Base-by-base conservation (phyloP, 2,329 filamentous ascomycete genomes). In the Exserohilum rostratum region DNA sequence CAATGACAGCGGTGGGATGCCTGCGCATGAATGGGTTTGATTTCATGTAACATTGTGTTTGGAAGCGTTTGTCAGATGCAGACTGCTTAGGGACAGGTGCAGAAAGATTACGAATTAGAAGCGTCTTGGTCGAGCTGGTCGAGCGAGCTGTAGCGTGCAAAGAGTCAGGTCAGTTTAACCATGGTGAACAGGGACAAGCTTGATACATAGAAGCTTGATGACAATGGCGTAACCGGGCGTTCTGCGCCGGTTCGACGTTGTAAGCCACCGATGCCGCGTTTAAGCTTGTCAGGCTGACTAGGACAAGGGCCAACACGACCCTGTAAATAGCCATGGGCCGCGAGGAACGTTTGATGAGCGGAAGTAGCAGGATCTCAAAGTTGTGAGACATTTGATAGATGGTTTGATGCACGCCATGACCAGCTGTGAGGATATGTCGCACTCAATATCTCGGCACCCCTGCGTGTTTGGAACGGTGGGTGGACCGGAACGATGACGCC, bases 211-310 rank as follows among this genome's bases (percentile, higher is more conserved):
- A 46, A 33, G 49, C 22, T 50, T 45, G 30, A 44, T 20, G 17
- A 33, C 18, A 31, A 49, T 53, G 35, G 53, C 43, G 45, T 43
- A 53, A 51, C 43, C 61, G 45, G 49, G 48, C 27, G 22, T 57
- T 61, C 55, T 55, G 54, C 47, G 56, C 58, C 53, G 62, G 65
- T 66, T 68, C 64, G 57, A 67, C 65, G 68, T 67, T 68, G 58
- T 57, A 65, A 66, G 67, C 66, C 67, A 67, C 62, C 53, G 56
- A 62, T 65, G 51, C 31, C 31, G n/a, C 39, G 13, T 29, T n/a
- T n/a, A 42, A 30, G 7, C 47, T 44, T 17, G 47, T 55, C 46
- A 34, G 40, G 44, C 35, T 42, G 34, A 46, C 52, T 47, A 31
- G 15, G 47, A 46, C 45, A 50, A 46, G 50, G 47, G 13, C 48